Evolutionary conservation across 75 land plant genomes (phyloP).

Genomic region (Picea sitchensis): DNA sequence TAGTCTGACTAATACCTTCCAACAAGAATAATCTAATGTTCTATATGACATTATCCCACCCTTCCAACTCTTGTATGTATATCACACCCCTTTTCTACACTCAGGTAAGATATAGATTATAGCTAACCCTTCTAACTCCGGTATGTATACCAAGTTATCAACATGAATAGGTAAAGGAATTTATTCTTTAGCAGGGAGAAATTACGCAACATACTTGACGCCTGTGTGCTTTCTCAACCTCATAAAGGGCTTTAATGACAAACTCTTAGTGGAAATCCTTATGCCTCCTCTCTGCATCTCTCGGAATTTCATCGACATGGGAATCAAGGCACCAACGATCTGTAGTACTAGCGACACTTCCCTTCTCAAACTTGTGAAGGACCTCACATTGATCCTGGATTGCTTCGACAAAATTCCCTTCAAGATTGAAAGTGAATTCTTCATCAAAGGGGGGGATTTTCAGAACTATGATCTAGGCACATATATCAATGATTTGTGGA

Average conservation of each 20-base stretch:
- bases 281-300: slow-evolving; percentile 59
- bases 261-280: slow-evolving; percentile 65
- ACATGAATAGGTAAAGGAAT: too few relatives aligned
- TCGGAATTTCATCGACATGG: slow-evolving; percentile 56
- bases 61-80: too few relatives aligned
- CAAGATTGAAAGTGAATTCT: slow-evolving; percentile 36
- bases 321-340: slow-evolving; percentile 15
- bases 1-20: too few relatives aligned
- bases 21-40: too few relatives aligned
- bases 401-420: slow-evolving; percentile 19
- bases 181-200: too few relatives aligned
- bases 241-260: slow-evolving; percentile 72
- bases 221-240: slow-evolving; percentile 79
- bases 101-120: too few relatives aligned
- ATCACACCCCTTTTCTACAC: too few relatives aligned
- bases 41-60: too few relatives aligned
- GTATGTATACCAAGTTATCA: too few relatives aligned
- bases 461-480: not conserved
- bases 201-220: slow-evolving; percentile 56
- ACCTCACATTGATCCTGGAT: not conserved
- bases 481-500: too few relatives aligned
- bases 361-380: not conserved
- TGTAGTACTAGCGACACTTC: slow-evolving; percentile 4
- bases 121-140: too few relatives aligned
- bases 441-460: slow-evolving; percentile 14